These are phyloP conservation scores for Phyllosticta ampelicida DNA, from an alignment of 2,329 filamentous ascomycete genomes.

Conservation along the genomic window DNA sequence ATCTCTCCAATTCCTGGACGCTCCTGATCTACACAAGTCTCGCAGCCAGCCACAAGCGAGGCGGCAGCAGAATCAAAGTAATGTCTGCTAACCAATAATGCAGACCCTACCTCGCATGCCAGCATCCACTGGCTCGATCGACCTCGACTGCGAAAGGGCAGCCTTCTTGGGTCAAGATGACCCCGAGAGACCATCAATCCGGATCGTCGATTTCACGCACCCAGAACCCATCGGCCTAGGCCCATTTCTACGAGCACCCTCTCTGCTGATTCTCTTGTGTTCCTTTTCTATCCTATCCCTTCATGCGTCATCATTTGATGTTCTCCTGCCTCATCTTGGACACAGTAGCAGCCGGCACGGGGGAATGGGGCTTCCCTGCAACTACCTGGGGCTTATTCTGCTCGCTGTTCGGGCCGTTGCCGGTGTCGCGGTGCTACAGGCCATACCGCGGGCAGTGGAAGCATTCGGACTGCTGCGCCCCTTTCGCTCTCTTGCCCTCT, in stretches of 20 bases:
- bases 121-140: slow-evolving; percentile 6
- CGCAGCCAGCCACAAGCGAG: no score
- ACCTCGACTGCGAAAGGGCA: slow-evolving; percentile 35
- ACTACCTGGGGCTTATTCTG: slow-evolving; percentile 32
- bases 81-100: not conserved
- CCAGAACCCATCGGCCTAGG: slow-evolving; percentile 33
- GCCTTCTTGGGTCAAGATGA: slow-evolving; percentile 35
- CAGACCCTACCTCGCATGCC: slow-evolving; percentile 19
- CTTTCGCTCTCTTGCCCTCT: slow-evolving; percentile 31
- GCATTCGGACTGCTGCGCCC: slow-evolving; percentile 32
- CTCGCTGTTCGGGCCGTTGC: slow-evolving; percentile 33
- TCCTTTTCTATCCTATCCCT: slow-evolving; percentile 46
- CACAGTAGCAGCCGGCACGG: slow-evolving; percentile 34
- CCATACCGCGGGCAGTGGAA: slow-evolving; percentile 27
- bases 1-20: no score
- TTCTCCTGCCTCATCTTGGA: slow-evolving; percentile 37
- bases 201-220: slow-evolving; percentile 22
- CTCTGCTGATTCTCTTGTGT: slow-evolving; percentile 35
- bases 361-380: slow-evolving; percentile 37
- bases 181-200: slow-evolving; percentile 26
- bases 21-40: no score
- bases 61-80: not conserved
- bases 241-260: slow-evolving; percentile 37
- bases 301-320: slow-evolving; percentile 43
- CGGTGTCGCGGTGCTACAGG: slow-evolving; percentile 27